These are phyloP conservation scores for Pestalotiopsis sp. DNA, from an alignment of 2,329 filamentous ascomycete genomes.

Conservation along the genomic window DNA sequence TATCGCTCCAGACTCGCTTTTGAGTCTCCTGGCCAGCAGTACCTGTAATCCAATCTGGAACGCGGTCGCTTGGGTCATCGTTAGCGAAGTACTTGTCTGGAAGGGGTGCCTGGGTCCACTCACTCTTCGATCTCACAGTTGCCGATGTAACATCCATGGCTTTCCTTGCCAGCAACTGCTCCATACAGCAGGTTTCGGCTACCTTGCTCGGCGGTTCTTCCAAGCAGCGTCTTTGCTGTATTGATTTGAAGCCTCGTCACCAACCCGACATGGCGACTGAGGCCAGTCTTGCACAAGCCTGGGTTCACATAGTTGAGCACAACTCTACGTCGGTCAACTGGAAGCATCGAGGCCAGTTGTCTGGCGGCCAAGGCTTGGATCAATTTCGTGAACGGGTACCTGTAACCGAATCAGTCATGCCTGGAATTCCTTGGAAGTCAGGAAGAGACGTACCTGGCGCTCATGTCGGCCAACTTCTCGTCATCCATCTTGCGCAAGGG, in stretches of 20 bases:
- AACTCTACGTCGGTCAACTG: constrained; percentile 31
- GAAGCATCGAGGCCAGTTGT: constrained; percentile 33
- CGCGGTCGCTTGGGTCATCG: neutral
- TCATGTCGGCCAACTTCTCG: constrained; percentile 29
- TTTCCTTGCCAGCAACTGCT: constrained; percentile 36
- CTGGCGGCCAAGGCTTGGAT: constrained; percentile 31
- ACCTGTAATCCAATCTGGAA: constrained; percentile 21
- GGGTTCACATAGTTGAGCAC: constrained; percentile 42
- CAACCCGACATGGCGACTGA: constrained; percentile 35
- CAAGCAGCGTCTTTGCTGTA: constrained; percentile 25
- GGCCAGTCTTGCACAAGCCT: constrained; percentile 40
- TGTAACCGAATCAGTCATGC: constrained; percentile 4
- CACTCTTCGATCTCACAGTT: constrained; percentile 29
- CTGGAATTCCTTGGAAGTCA: constrained; percentile 24
- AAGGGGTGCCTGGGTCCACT: constrained; percentile 28
- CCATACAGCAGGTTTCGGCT: constrained; percentile 39
- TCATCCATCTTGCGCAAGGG: constrained; percentile 26
- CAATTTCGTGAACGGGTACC: constrained; percentile 38
- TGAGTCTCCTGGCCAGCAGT: constrained; percentile 38
- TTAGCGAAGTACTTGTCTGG: no score
- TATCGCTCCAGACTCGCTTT: constrained; percentile 41
- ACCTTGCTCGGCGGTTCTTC: constrained; percentile 38
- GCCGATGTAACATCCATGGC: constrained; percentile 43
- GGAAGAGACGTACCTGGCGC: neutral
- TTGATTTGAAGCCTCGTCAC: constrained; percentile 25